Conservation (phyloP, 1,284 basidiomycete genomes). For the Laetiporus sulphureus region DNA sequence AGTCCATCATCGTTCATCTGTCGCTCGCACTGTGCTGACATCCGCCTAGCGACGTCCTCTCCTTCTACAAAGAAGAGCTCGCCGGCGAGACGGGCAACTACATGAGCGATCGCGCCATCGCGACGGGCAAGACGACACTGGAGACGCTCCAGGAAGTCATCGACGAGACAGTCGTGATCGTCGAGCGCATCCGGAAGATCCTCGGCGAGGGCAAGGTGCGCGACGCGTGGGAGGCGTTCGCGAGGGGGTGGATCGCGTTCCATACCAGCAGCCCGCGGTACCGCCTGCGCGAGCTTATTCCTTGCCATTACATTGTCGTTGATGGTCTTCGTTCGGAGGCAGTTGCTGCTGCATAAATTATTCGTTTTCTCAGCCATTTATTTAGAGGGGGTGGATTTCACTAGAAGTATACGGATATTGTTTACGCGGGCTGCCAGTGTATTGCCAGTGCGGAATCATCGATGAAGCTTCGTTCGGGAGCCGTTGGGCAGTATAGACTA, state of each 20-base stretch:
- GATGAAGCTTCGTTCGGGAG: too few species aligned
- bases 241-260: conserved; percentile 10
- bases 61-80: conserved; percentile 15
- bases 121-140: conserved; percentile 7
- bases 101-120: conserved; percentile 10
- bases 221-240: conserved; percentile 13
- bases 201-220: conserved; percentile 10
- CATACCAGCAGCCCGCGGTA: conserved; percentile 7
- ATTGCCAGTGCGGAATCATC: too few species aligned
- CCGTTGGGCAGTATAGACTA: too few species aligned
- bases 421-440: too few species aligned
- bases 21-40: neutral
- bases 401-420: too few species aligned
- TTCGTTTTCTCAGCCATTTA: too few species aligned
- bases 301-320: conserved; percentile 3
- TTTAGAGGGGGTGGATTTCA: too few species aligned
- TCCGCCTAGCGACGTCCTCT: conserved; percentile 9
- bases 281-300: conserved; percentile 4
- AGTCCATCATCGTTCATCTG: neutral
- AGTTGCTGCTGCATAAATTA: too few species aligned
- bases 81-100: conserved; percentile 8
- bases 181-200: conserved; percentile 9
- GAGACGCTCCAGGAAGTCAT: conserved; percentile 9
- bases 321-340: too few species aligned
- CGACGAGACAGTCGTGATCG: conserved; percentile 10